Percentiles rank a stretch among this genome's conserved stretches.
Evolutionary conservation across 257 asterid species (phyloP).

Genomic region (Ilex aquifolium): DNA sequence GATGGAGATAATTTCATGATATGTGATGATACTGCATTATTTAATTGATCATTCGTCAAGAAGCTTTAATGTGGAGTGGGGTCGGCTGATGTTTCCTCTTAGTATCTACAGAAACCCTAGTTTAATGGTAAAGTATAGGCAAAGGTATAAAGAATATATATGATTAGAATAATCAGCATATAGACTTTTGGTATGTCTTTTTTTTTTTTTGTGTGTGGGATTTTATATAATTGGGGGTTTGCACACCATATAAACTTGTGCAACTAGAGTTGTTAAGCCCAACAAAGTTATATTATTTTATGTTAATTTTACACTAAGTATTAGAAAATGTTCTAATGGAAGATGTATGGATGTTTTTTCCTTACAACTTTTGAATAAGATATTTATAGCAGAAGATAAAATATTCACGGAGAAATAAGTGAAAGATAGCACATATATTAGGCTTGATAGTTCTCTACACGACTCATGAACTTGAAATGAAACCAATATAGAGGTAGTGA

Average conservation of each 20-base stretch:
- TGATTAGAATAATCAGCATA: conserved; percentile 9
- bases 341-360: too few species aligned
- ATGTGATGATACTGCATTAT: not conserved
- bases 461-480: too few species aligned
- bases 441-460: too few species aligned
- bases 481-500: too few species aligned
- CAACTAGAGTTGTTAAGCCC: conserved; percentile 12
- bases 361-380: too few species aligned
- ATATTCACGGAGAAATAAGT: too few species aligned
- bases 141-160: conserved; percentile 3
- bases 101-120: conserved; percentile 12
- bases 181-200: not conserved
- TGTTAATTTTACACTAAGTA: too few species aligned
- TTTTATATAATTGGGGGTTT: not conserved
- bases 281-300: too few species aligned
- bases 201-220: conserved; percentile 1
- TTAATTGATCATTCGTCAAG: conserved; percentile 19
- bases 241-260: conserved; percentile 7
- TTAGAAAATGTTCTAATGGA: too few species aligned
- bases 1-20: too few species aligned
- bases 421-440: too few species aligned
- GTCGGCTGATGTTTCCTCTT: conserved; percentile 8
- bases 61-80: conserved; percentile 23
- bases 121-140: conserved; percentile 3
- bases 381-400: too few species aligned